phyloP scores from a whole-genome alignment of 441 rosid genomes.

The Oxalis stricta region DNA sequence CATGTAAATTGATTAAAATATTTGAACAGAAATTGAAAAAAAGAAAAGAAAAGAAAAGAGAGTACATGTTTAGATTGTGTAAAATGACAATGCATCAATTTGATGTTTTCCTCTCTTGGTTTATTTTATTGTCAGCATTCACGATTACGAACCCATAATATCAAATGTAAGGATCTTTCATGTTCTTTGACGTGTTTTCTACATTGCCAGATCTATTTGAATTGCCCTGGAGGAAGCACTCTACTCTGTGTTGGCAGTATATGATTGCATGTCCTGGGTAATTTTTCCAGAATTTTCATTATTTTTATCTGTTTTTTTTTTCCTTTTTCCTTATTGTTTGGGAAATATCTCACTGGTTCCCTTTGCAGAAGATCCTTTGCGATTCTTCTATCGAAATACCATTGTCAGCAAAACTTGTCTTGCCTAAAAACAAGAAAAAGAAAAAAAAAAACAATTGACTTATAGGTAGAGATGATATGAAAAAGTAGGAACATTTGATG shows the following conservation, averaged over 20 bases:
- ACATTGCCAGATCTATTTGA: constrained; percentile 54
- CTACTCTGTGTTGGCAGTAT: constrained; percentile 71
- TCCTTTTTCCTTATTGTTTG: not conserved
- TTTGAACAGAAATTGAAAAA: too few species aligned
- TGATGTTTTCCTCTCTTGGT: too few species aligned
- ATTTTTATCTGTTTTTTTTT: not conserved
- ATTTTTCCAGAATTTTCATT: constrained; percentile 11
- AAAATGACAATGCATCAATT: too few species aligned
- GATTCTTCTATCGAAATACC: too few species aligned
- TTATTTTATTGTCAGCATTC: too few species aligned
- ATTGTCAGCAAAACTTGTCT: too few species aligned
- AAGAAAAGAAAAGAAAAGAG: too few species aligned
- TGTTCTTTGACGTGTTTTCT: constrained; percentile 7
- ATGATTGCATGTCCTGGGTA: constrained; percentile 95
- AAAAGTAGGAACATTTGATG: too few species aligned
- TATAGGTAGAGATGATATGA: not conserved
- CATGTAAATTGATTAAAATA: too few species aligned
- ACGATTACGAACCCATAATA: not conserved
- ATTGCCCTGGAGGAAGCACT: constrained; percentile 94
- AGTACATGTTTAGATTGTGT: too few species aligned
- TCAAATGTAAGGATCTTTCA: not conserved
- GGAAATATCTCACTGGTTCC: not conserved
- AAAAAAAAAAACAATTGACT: not conserved
- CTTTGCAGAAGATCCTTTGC: not conserved
- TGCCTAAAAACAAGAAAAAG: too few species aligned